These are phyloP conservation scores for Globisporangium cederbergense DNA, from an alignment of 352 stramenopile genomes.

Conservation along the genomic window DNA sequence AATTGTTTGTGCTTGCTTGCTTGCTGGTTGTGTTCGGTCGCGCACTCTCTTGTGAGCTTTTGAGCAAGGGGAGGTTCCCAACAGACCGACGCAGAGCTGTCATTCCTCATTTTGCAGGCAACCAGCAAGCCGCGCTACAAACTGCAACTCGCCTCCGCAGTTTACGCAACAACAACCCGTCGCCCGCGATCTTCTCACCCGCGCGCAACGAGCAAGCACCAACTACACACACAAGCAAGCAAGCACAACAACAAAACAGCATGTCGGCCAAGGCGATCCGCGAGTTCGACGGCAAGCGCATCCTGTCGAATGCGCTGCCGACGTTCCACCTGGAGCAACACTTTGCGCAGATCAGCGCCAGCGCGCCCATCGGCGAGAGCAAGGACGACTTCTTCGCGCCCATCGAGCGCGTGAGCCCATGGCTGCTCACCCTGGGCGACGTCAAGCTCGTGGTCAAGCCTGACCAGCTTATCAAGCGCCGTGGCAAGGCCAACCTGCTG, in stretches of 20 bases:
- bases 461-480: conserved; percentile 97
- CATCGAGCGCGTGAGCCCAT: conserved; percentile 77
- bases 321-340: conserved; percentile 68
- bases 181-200: conserved; percentile 1
- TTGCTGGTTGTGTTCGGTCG: background rate
- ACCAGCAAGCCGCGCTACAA: background rate
- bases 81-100: conserved; percentile 4
- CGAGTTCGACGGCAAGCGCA: conserved; percentile 95
- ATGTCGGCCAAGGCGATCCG: conserved; percentile 96
- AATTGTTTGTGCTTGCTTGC: background rate
- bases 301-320: conserved; percentile 83
- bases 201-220: conserved; percentile 11
- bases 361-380: conserved; percentile 29
- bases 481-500: conserved; percentile 94
- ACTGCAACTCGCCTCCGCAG: conserved; percentile 4
- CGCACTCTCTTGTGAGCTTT: background rate
- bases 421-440: conserved; percentile 69
- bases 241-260: conserved; percentile 13
- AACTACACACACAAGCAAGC: conserved; percentile 7
- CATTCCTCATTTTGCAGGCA: conserved; percentile 15
- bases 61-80: background rate
- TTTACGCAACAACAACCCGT: conserved; percentile 3
- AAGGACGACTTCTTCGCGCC: conserved; percentile 60
- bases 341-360: conserved; percentile 70
- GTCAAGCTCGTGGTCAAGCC: conserved; percentile 95